Evolutionary conservation across 257 asterid species (phyloP), one percentile per base, ranked within the genome.

Genomic region (Ilex asprella): DNA sequence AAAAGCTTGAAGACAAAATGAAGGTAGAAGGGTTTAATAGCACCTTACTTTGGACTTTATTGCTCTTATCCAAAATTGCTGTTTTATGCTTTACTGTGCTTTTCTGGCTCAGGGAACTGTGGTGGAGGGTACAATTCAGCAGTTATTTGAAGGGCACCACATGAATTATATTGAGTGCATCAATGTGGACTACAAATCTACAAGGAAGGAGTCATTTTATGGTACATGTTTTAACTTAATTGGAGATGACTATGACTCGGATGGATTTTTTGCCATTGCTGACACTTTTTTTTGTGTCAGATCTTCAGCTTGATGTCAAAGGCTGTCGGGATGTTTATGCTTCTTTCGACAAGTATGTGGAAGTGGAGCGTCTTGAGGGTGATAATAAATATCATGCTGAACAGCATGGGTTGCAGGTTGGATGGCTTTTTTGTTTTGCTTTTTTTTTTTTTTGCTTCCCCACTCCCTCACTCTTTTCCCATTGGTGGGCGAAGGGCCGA

Each of bases 1-100:
- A 87, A 78, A 87, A 83, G 74, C 96, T 85, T 60, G 96, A 87
- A 81, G 94, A 87, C 74, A 85, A 88, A 79, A 88, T 88, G 96
- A 88, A 88, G 81, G 96, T 88, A 74, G 65, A 35, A 61, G 49
- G 51, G 9, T 64, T 53, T 53, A 7, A n/a, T 8, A 53, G 41
- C 41, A 35, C 41, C 41, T 53, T n/a, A 14, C 57, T 1, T 49
- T 49, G 3, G 30, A 3, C 11, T 15, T 53, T 3, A 16, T 53
- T 16, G 15, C 15, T 53, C 30, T 27, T 14, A 35, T 35, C 41
- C 8, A 35, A 3, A 35, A 35, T 4, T 35, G 27, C 15, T 53
- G 10, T 53, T 46, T 46, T 50, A 2, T 53, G 15, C 64, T 57
- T 35, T 44, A 53, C 41, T 61, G 30, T 52, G 49, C 61, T 54